Base-by-base conservation (phyloP, 768 basidiomycete species). In the Macrolepiota dolichaula region DNA sequence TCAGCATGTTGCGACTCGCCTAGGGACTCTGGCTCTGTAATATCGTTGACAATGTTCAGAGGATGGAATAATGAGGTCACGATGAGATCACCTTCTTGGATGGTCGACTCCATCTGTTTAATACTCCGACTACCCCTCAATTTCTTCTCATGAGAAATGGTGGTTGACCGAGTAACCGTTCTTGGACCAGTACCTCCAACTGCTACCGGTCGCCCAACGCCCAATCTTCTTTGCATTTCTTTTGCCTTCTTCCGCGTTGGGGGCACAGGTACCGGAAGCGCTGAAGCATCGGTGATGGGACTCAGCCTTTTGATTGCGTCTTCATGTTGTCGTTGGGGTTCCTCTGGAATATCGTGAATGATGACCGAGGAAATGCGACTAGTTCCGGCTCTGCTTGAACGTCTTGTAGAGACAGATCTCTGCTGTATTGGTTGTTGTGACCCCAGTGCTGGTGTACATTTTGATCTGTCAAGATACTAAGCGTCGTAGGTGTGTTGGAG, bases 111-210 rank as follows among this genome's bases (percentile, higher is more conserved):
- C 2, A 69, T 69, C 1, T 80, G 80, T 61, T 82, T 82, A 37
- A 80, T 69, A 24, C 76, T 78, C 67, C 69, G 84, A 66, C 78
- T 87, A 49, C 72, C 73, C 69, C 79, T 89, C 36, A 74, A 72
- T 63, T 81, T 79, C 68, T 76, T 83, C 59, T 74, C 77, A 65
- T 74, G 82, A 3, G 81, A 75, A n/a, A 79, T 57, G 66, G 78
- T 84, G 35, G 78, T 66, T 0, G 88, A 81, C 69, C 81, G 87
- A 7, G 89, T 90, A 25, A 88, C 73, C 42, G 79, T 73, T 57
- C 91, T 83, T 24, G 90, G 80, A 17, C 90, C 89, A 17, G 75
- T 72, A 25, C 89, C 89, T 27, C 89, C 90, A 35, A 81, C 87
- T 17, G 78, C 76, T 7, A 78, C 77, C 9, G 91, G 91, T 65